phyloP scores from a whole-genome alignment of 2,329 filamentous ascomycete genomes.

The Epichloe elymi region DNA sequence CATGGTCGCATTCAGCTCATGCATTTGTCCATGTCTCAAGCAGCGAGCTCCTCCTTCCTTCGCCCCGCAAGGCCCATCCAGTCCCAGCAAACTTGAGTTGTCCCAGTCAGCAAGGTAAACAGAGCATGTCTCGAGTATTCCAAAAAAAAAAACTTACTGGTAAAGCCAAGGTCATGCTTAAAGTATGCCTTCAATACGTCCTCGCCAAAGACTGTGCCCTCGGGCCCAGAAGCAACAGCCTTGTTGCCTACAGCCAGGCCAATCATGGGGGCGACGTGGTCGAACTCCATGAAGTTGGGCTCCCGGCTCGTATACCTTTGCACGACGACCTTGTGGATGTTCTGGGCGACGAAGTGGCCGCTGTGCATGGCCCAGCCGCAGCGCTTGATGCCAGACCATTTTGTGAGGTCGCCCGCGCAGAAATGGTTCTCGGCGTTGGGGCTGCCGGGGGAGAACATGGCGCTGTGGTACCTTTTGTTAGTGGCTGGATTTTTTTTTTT shows the following conservation, averaged over 20 bases:
- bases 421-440: slow-evolving; percentile 51
- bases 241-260: slow-evolving; percentile 58
- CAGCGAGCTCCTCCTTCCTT: slow-evolving; percentile 10
- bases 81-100: slow-evolving; percentile 37
- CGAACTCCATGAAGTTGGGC: slow-evolving; percentile 35
- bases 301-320: slow-evolving; percentile 22
- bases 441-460: slow-evolving; percentile 32
- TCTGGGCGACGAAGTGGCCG: slow-evolving; percentile 52
- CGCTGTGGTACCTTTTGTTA: not conserved
- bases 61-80: slow-evolving; percentile 33
- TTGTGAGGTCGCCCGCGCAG: slow-evolving; percentile 54
- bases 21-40: not conserved
- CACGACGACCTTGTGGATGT: slow-evolving; percentile 52
- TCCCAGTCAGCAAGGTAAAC: too few species aligned
- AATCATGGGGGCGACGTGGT: slow-evolving; percentile 50
- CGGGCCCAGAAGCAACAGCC: slow-evolving; percentile 49
- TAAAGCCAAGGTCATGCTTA: slow-evolving; percentile 52
- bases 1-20: not conserved
- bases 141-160: slow-evolving; percentile 32
- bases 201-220: slow-evolving; percentile 45
- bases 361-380: slow-evolving; percentile 65
- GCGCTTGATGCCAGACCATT: slow-evolving; percentile 69
- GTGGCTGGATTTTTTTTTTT: not conserved
- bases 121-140: too few species aligned
- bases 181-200: slow-evolving; percentile 53